Percentiles rank a stretch among this genome's conserved stretches.
These are phyloP conservation scores for Nectriaceae sp. DNA, from an alignment of 2,329 filamentous ascomycete genomes.

Conservation along the genomic window DNA sequence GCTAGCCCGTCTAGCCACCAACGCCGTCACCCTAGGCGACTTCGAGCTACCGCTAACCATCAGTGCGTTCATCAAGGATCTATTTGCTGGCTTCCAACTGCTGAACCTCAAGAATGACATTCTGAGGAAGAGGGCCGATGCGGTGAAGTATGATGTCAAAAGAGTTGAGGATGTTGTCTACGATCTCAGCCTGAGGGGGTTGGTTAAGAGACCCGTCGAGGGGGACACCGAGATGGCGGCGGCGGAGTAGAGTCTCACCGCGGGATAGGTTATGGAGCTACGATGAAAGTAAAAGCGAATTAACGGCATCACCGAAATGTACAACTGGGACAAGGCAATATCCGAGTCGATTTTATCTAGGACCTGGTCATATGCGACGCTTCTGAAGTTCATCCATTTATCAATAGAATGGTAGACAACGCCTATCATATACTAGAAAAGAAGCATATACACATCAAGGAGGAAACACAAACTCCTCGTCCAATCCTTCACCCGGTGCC, in stretches of 20 bases:
- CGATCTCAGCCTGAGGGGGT: slow-evolving; percentile 82
- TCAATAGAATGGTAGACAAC: too few relatives aligned
- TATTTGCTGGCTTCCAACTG: slow-evolving; percentile 95
- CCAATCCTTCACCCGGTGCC: not conserved
- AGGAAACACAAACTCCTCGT: not conserved
- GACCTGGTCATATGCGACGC: too few relatives aligned
- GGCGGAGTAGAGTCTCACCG: slow-evolving; percentile 26
- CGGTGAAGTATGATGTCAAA: slow-evolving; percentile 96
- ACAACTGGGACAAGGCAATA: too few relatives aligned
- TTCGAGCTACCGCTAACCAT: slow-evolving; percentile 84
- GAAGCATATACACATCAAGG: slow-evolving; percentile 11
- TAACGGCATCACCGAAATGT: too few relatives aligned
- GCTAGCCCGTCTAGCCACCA: slow-evolving; percentile 86
- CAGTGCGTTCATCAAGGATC: slow-evolving; percentile 88
- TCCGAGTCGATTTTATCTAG: too few relatives aligned
- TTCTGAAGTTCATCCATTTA: too few relatives aligned
- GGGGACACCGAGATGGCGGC: slow-evolving; percentile 42
- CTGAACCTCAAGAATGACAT: slow-evolving; percentile 97
- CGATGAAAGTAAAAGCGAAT: too few relatives aligned
- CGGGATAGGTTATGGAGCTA: too few relatives aligned
- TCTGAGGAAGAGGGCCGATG: slow-evolving; percentile 83
- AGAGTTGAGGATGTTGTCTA: slow-evolving; percentile 98
- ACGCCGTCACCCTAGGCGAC: slow-evolving; percentile 86
- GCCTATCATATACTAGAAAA: not conserved
- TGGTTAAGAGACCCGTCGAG: slow-evolving; percentile 59